Percentiles rank a stretch among this genome's conserved stretches.
These are phyloP conservation scores for Cutaneotrichosporon sp. DNA, from an alignment of 1,284 basidiomycete genomes.

Conservation along the genomic window DNA sequence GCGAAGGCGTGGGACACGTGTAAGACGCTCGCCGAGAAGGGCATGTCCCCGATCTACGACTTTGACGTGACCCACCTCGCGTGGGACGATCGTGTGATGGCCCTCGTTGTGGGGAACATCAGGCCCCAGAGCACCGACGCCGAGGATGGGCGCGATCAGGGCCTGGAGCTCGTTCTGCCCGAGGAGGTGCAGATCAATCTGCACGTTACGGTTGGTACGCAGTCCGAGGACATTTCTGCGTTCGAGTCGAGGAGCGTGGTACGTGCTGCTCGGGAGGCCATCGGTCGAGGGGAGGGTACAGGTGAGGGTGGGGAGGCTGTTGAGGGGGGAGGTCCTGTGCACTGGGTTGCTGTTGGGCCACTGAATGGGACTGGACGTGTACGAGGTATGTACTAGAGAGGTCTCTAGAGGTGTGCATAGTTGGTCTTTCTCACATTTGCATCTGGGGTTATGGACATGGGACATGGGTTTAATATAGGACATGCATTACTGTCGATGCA, in stretches of 20 bases:
- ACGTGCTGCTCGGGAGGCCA: conserved; percentile 27
- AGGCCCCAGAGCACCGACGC: conserved; percentile 47
- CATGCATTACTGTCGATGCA: too few relatives aligned
- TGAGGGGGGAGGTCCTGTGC: conserved; percentile 32
- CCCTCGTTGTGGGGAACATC: conserved; percentile 61
- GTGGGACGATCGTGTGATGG: conserved; percentile 78
- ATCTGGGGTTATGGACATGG: too few relatives aligned
- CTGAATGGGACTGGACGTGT: conserved; percentile 28
- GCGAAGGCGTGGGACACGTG: conserved; percentile 63
- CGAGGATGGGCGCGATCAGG: conserved; percentile 3
- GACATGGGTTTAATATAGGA: too few relatives aligned
- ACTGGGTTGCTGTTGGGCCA: conserved; percentile 25
- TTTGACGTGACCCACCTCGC: conserved; percentile 63
- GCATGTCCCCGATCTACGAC: conserved; percentile 56
- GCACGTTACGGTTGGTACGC: conserved; percentile 87
- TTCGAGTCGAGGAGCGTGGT: conserved; percentile 55
- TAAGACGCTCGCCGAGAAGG: conserved; percentile 51
- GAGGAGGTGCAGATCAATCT: conserved; percentile 54
- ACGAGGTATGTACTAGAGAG: conserved; percentile 30
- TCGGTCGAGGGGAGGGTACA: conserved; percentile 16
- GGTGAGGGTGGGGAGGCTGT: conserved; percentile 29
- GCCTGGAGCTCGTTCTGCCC: conserved; percentile 47
- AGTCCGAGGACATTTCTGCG: conserved; percentile 55
- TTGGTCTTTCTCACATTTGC: background rate
- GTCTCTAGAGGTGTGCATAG: background rate